phyloP scores from a whole-genome alignment of 2,329 filamentous ascomycete species.

The Diaporthe eres region DNA sequence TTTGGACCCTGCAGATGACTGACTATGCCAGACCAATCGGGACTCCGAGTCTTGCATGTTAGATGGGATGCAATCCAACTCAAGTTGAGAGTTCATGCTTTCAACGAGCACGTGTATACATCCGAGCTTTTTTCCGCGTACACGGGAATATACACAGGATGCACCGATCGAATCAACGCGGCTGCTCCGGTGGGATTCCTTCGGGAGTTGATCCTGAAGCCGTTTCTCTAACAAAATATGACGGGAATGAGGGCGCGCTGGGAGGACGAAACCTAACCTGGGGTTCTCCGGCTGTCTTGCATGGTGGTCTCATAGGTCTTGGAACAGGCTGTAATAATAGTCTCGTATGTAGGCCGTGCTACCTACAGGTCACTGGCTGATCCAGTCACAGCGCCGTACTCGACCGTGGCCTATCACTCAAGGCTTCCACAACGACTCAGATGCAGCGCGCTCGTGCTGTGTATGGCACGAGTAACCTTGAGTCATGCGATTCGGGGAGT shows the following conservation, averaged over 20 bases:
- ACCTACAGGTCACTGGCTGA: not conserved
- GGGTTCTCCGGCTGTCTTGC: not conserved
- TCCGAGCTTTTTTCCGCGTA: not conserved
- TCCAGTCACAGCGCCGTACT: not conserved
- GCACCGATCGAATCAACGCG: not conserved
- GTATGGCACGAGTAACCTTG: not conserved
- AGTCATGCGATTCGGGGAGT: not conserved
- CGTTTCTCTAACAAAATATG: not conserved
- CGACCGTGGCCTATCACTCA: not conserved
- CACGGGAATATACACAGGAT: not conserved
- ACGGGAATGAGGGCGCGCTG: not conserved
- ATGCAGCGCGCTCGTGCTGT: not conserved
- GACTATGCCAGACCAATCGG: slow-evolving; percentile 12
- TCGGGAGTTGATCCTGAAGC: not conserved
- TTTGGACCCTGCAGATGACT: not conserved
- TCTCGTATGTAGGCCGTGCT: not conserved
- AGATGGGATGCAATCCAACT: not conserved
- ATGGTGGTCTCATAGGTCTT: too few species aligned
- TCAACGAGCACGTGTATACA: not conserved
- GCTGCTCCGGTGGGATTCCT: not conserved
- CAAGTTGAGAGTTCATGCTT: not conserved
- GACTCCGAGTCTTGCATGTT: not conserved
- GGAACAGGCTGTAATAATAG: not conserved
- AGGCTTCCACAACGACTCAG: not conserved
- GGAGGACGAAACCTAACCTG: not conserved